phyloP scores from a whole-genome alignment of 768 basidiomycete genomes.

The Daedaleopsis sinensis region DNA sequence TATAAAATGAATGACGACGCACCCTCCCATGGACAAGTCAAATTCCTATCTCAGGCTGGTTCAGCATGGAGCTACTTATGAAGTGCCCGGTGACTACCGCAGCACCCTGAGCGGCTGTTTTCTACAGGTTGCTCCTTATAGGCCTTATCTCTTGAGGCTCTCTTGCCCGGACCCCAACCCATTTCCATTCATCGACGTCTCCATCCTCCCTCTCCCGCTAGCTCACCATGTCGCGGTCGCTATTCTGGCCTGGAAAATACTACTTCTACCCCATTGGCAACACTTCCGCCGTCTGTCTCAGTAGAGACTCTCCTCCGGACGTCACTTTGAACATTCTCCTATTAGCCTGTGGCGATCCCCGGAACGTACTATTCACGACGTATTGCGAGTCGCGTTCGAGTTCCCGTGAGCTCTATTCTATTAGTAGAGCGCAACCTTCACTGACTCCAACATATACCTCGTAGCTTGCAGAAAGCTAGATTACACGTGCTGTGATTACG shows the following conservation, averaged over 20 bases:
- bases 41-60: no score
- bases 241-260: conserved; percentile 43
- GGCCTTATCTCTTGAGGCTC: no score
- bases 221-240: conserved; percentile 43
- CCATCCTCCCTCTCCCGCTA: neutral
- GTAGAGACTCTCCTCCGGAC: conserved; percentile 49
- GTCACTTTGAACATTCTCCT: conserved; percentile 47
- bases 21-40: no score
- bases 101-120: no score
- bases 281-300: conserved; percentile 54
- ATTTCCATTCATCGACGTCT: no score
- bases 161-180: no score
- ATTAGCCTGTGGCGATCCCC: conserved; percentile 21
- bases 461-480: conserved; percentile 9
- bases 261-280: conserved; percentile 66
- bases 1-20: no score
- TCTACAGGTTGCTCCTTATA: no score
- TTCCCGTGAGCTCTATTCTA: neutral
- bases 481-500: conserved; percentile 24
- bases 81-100: no score
- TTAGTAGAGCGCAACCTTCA: no score
- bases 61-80: no score
- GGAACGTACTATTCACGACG: conserved; percentile 20
- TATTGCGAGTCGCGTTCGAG: neutral
- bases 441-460: no score